These are phyloP conservation scores for Crithidia bombi DNA, from an alignment of 208 protist genomes.

Conservation along the genomic window DNA sequence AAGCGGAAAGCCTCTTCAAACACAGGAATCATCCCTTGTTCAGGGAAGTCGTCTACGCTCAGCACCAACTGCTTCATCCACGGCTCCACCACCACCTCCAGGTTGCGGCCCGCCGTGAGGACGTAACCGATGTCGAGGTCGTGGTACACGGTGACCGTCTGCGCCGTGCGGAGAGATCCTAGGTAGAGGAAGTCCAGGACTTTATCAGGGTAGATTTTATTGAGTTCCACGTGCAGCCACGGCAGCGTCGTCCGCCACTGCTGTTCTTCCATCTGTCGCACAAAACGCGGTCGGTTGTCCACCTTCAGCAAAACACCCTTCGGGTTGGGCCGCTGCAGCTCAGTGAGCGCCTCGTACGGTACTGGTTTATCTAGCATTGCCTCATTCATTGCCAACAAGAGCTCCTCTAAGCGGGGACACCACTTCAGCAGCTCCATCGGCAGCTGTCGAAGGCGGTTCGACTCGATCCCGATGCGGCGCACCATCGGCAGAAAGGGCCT, in stretches of 20 bases:
- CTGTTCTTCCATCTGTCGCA: constrained; percentile 63
- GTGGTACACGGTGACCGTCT: constrained; percentile 78
- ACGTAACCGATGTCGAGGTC: constrained; percentile 86
- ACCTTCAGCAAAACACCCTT: constrained; percentile 50
- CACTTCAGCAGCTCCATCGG: constrained; percentile 68
- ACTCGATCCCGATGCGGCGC: constrained; percentile 65
- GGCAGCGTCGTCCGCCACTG: constrained; percentile 51
- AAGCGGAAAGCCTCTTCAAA: constrained; percentile 81
- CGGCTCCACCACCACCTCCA: constrained; percentile 71
- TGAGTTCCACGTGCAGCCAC: constrained; percentile 72
- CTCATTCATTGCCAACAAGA: constrained; percentile 75
- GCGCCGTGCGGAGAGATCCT: constrained; percentile 84
- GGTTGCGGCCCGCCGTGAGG: constrained; percentile 68
- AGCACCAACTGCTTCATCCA: constrained; percentile 83
- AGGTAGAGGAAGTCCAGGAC: constrained; percentile 88
- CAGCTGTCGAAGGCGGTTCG: constrained; percentile 65
- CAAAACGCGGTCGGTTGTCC: constrained; percentile 78
- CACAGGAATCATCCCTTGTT: constrained; percentile 58
- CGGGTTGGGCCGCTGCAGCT: background rate
- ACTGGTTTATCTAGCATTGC: constrained; percentile 60
- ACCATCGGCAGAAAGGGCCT: constrained; percentile 53
- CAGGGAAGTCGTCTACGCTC: constrained; percentile 77
- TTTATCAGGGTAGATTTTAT: constrained; percentile 92
- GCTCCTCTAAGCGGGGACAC: constrained; percentile 56
- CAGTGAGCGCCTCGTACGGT: constrained; percentile 35